A percentile compares a stretch with the other conserved stretches of the same genome.
phyloP scores from a whole-genome alignment of 139 green algal species.

The Trebouxia sp. region DNA sequence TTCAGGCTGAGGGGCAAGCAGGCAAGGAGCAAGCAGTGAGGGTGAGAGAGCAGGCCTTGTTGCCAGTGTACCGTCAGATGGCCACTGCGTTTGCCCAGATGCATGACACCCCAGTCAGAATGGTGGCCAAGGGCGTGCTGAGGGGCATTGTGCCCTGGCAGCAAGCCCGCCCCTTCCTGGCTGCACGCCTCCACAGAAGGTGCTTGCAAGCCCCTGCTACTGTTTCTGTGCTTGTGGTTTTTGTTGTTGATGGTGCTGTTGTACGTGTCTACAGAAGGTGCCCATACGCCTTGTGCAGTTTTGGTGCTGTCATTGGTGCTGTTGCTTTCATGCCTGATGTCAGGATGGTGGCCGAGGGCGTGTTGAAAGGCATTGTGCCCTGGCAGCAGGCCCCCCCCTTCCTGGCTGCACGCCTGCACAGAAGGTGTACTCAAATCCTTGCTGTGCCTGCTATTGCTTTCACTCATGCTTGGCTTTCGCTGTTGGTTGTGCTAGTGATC shows the following conservation, averaged over 20 bases:
- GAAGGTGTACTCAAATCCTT: conserved; percentile 32
- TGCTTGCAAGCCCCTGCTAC: neutral
- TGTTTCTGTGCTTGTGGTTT: neutral
- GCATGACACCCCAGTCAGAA: conserved; percentile 95
- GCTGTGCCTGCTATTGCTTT: neutral
- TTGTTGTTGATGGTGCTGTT: neutral
- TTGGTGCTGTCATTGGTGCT: neutral
- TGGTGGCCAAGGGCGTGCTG: conserved; percentile 92
- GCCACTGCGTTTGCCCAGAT: conserved; percentile 94
- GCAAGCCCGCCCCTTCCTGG: conserved; percentile 83
- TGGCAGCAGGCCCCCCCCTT: conserved; percentile 83
- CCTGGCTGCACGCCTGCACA: conserved; percentile 79
- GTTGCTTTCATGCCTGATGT: neutral
- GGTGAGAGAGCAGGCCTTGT: conserved; percentile 71
- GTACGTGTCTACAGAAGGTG: neutral
- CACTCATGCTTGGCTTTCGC: too few species aligned
- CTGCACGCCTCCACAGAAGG: conserved; percentile 68
- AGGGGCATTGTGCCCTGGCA: conserved; percentile 85
- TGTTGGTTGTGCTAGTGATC: neutral
- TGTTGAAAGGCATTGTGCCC: conserved; percentile 84
- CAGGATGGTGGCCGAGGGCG: conserved; percentile 92
- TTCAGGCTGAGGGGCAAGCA: conserved; percentile 32
- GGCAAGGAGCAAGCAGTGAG: conserved; percentile 47
- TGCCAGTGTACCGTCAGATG: conserved; percentile 87
- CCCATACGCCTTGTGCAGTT: neutral